phyloP scores from a whole-genome alignment of 768 basidiomycete genomes.

The Tricholoma sp. region DNA sequence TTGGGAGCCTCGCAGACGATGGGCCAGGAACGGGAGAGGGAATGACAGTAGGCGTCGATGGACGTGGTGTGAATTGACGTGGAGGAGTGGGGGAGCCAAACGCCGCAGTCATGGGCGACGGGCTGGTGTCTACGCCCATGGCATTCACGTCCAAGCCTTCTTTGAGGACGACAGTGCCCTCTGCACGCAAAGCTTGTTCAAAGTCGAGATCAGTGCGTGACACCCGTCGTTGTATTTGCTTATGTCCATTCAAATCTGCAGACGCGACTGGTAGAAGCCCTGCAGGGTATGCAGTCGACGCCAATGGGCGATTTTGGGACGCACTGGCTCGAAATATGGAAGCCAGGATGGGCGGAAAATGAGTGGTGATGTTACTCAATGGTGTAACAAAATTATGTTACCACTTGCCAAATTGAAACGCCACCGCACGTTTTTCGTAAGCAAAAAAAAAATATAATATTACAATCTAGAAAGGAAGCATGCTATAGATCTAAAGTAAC shows the following conservation, averaged over 20 bases:
- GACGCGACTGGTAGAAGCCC: conserved; percentile 56
- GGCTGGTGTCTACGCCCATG: conserved; percentile 51
- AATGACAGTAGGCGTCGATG: conserved; percentile 56
- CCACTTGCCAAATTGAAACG: not conserved
- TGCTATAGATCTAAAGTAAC: not conserved
- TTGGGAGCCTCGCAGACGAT: conserved; percentile 26
- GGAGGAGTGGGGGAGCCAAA: conserved; percentile 38
- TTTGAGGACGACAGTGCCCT: conserved; percentile 63
- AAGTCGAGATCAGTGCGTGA: conserved; percentile 81
- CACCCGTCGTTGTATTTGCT: conserved; percentile 42
- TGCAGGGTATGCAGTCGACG: conserved; percentile 42
- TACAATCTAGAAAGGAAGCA: conserved; percentile 6
- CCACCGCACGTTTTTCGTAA: not conserved
- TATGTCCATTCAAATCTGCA: conserved; percentile 36
- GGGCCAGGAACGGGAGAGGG: conserved; percentile 44
- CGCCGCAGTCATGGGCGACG: conserved; percentile 33
- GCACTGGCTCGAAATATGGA: conserved; percentile 56
- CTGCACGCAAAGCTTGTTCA: conserved; percentile 65
- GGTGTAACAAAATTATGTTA: not conserved
- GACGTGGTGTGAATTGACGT: conserved; percentile 33
- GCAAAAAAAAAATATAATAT: conserved; percentile 11
- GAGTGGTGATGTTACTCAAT: conserved; percentile 7
- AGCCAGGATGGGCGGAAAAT: conserved; percentile 48
- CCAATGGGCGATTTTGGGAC: conserved; percentile 34
- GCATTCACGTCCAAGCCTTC: conserved; percentile 69